Evolutionary conservation across 2,329 filamentous ascomycete species (phyloP).

Genomic region (Fonsecaea pedrosoi): DNA sequence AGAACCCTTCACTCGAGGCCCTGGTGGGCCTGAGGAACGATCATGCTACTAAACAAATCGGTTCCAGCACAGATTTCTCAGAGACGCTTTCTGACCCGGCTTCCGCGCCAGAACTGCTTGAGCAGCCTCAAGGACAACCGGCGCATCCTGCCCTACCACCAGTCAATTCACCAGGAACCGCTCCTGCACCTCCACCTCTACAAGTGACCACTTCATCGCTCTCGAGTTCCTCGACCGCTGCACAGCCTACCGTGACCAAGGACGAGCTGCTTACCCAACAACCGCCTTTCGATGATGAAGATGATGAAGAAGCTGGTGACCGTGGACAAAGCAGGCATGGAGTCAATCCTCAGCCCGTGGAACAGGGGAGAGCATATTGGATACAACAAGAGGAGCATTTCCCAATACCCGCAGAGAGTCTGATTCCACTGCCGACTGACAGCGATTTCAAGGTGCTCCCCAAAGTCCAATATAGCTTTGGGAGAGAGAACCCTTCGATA

Average conservation of each 20-base stretch:
- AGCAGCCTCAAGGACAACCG: conserved; percentile 9
- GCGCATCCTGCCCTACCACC: conserved; percentile 16
- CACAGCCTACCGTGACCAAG: conserved; percentile 28
- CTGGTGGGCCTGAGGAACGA: conserved; percentile 28
- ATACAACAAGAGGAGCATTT: conserved; percentile 75
- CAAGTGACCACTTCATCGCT: conserved; percentile 6
- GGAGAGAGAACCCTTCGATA: conserved; percentile 65
- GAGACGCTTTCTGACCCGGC: conserved; percentile 10
- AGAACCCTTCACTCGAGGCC: conserved; percentile 28
- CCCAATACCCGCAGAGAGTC: conserved; percentile 71
- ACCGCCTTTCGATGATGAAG: conserved; percentile 32
- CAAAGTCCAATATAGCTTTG: conserved; percentile 76
- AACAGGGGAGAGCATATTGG: conserved; percentile 63
- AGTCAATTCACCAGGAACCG: conserved; percentile 4
- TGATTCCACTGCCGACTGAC: conserved; percentile 76
- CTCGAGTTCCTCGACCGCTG: conserved; percentile 1
- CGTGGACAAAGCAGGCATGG: conserved; percentile 47
- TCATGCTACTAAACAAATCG: conserved; percentile 13
- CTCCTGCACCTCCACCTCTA: conserved; percentile 10
- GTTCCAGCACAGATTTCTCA: conserved; percentile 2
- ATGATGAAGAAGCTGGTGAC: conserved; percentile 42
- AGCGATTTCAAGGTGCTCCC: conserved; percentile 72
- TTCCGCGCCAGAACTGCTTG: conserved; percentile 17
- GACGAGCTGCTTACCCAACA: conserved; percentile 36
- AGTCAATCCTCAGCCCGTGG: conserved; percentile 36